These are phyloP conservation scores for Ganoderma resinaceum DNA, from an alignment of 1,284 basidiomycete species.

Conservation along the genomic window DNA sequence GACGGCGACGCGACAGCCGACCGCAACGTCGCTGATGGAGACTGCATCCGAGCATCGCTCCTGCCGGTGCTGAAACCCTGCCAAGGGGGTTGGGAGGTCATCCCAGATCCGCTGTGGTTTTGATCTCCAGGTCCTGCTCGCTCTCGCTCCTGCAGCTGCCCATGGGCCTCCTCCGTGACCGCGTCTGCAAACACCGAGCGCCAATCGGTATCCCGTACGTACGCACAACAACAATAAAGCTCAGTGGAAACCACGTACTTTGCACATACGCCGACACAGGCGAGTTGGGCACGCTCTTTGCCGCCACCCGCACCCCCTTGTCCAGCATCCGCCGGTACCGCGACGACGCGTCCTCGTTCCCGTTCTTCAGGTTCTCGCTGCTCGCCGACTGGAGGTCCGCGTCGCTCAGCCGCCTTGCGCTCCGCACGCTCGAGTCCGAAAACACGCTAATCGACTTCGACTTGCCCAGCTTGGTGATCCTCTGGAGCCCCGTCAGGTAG, in stretches of 20 bases:
- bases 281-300: conserved; percentile 32
- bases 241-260: conserved; percentile 28
- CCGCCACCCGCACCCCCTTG: conserved; percentile 22
- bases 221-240: conserved; percentile 8
- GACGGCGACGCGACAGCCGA: not conserved
- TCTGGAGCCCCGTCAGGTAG: conserved; percentile 39
- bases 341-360: conserved; percentile 20
- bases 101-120: not conserved
- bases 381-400: conserved; percentile 23
- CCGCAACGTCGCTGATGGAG: conserved; percentile 11
- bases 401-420: conserved; percentile 29
- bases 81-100: not conserved
- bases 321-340: conserved; percentile 26
- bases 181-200: conserved; percentile 14
- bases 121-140: not conserved
- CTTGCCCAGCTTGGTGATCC: conserved; percentile 45
- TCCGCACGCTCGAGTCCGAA: conserved; percentile 22
- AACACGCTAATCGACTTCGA: conserved; percentile 36
- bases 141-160: not conserved
- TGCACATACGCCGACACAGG: conserved; percentile 23
- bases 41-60: conserved; percentile 6
- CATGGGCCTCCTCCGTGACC: not conserved
- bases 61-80: conserved; percentile 4
- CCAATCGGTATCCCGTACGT: conserved; percentile 5
- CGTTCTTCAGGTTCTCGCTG: conserved; percentile 15